These are phyloP conservation scores for Stagonosporopsis cucurbitacearum DNA, from an alignment of 2,329 filamentous ascomycete species.

Conservation along the genomic window DNA sequence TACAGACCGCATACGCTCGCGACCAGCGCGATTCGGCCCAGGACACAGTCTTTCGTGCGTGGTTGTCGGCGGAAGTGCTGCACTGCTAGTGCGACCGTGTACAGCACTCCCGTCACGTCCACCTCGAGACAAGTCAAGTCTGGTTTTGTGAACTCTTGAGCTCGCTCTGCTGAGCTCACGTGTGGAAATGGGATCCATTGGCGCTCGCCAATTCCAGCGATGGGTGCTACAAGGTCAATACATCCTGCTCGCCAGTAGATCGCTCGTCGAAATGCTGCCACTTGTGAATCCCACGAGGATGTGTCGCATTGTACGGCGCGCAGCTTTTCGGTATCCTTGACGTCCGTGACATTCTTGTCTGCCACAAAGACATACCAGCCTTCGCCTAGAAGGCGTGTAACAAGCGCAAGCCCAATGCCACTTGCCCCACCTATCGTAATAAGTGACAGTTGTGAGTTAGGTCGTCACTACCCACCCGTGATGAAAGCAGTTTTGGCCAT, in stretches of 20 bases:
- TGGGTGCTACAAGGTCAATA: conserved; percentile 51
- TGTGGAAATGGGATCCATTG: conserved; percentile 39
- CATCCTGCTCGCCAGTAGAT: conserved; percentile 35
- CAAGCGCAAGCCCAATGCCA: conserved; percentile 46
- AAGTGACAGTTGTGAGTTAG: too few relatives aligned
- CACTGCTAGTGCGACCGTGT: conserved; percentile 51
- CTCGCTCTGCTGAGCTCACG: conserved; percentile 22
- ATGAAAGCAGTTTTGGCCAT: conserved; percentile 2
- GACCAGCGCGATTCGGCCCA: conserved; percentile 48
- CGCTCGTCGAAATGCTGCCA: conserved; percentile 46
- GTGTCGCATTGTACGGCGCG: conserved; percentile 41
- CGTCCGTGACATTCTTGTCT: conserved; percentile 41
- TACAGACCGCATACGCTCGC: conserved; percentile 55
- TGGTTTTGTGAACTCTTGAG: conserved; percentile 45
- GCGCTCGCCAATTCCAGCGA: conserved; percentile 52
- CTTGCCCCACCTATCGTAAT: conserved; percentile 29
- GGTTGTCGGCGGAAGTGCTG: conserved; percentile 55
- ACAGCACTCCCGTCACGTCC: conserved; percentile 53
- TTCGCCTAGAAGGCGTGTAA: conserved; percentile 36
- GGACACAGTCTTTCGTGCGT: conserved; percentile 27
- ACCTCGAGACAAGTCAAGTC: conserved; percentile 50
- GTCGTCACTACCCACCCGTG: background rate
- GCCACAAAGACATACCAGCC: conserved; percentile 59
- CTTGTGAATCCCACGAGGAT: conserved; percentile 48
- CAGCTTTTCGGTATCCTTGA: conserved; percentile 22